Evolutionary conservation across 768 basidiomycete genomes (phyloP), one percentile per base, ranked within the genome.

Genomic region (Mycena maculata): DNA sequence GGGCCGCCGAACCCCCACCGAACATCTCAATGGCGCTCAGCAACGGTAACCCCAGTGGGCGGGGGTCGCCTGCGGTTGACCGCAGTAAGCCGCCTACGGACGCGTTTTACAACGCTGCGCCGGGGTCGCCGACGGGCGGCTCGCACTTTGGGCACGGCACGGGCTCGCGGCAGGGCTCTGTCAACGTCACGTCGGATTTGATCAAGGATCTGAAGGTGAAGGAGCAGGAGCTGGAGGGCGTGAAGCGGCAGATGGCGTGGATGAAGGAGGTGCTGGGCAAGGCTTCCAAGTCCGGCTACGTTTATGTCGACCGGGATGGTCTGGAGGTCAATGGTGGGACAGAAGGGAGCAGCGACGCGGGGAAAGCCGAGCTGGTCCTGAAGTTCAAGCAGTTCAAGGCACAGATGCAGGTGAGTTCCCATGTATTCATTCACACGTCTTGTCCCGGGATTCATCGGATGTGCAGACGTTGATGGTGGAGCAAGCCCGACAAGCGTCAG

Each of bases 361-460:
- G 83, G 73, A 81, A 90, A 63, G 83, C 87, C 2, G 93, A 95
- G 69, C 85, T 94, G 77, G 82, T 92, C 6, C 80, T 98, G 61
- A 88, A 86, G 74, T 87, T 99, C 74, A 99, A 97, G 81, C 90
- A 94, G 74, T 92, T 95, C 77, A 90, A 90, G 76, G 92, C 94
- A 13, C 88, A 89, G 69, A 85, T 96, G 56, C 93, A 96, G 89
- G 96, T 95, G 67, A 69, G 88, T 39, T 33, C 53, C n/a, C 59
- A 36, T 64, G 61, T 44, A 47, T 57, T 60, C 23, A 11, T n/a
- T 28, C n/a, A 38, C 41, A 36, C 41, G 47, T 59, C 36, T 66
- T 28, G 15, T 20, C 31, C 18, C 30, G 30, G 50, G 16, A 49
- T 31, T 64, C 25, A 70, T 59, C 23, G n/a, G 67, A 57, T 48